phyloP scores from a whole-genome alignment of 495 filamentous ascomycete genomes.

The Stereocaulon alpinum region DNA sequence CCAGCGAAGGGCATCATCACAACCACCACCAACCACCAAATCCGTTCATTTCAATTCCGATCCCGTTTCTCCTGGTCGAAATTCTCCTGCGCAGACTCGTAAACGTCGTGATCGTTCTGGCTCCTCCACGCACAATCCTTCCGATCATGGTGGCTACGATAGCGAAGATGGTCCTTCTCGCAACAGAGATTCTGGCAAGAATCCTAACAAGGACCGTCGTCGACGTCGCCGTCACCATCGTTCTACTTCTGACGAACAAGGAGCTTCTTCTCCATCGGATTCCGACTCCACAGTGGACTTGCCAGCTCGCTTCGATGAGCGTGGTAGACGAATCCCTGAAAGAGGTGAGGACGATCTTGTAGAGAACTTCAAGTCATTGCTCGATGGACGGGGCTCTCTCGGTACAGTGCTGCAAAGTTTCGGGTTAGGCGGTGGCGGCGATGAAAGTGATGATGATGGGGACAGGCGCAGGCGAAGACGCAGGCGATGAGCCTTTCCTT shows the following conservation, averaged over 20 bases:
- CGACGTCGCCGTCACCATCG: conserved; percentile 25
- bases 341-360: conserved; percentile 29
- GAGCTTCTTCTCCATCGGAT: conserved; percentile 23
- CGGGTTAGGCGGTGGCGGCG: conserved; percentile 16
- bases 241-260: conserved; percentile 18
- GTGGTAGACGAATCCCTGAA: conserved; percentile 42
- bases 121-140: not conserved
- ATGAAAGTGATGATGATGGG: conserved; percentile 6
- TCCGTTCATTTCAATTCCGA: conserved; percentile 22
- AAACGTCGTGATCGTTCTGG: conserved; percentile 22
- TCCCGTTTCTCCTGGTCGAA: conserved; percentile 13
- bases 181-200: not conserved
- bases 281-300: conserved; percentile 44
- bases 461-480: conserved; percentile 14
- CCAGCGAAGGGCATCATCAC: conserved; percentile 20
- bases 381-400: conserved; percentile 24
- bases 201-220: not conserved
- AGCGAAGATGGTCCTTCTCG: conserved; percentile 16
- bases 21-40: conserved; percentile 20
- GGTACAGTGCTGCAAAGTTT: conserved; percentile 20
- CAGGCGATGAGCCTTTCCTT: not conserved
- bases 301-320: conserved; percentile 55
- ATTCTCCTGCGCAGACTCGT: conserved; percentile 17
- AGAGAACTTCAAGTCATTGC: conserved; percentile 31
- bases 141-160: conserved; percentile 17